Evolutionary conservation across 2,329 filamentous ascomycete genomes (phyloP).

Genomic region (Stylonectria norvegica): DNA sequence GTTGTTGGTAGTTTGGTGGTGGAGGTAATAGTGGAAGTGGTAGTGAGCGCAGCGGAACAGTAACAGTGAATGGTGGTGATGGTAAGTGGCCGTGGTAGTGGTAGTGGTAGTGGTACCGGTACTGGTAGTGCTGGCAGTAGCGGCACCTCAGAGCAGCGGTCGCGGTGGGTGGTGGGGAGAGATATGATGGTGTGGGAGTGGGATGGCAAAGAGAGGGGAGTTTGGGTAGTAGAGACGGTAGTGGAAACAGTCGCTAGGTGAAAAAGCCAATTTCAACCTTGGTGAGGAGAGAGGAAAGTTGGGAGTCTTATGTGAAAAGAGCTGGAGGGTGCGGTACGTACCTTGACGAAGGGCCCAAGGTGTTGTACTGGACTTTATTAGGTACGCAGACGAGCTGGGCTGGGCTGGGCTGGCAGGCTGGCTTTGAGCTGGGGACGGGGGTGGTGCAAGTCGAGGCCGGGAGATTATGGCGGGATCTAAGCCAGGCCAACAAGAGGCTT

Average conservation of each 20-base stretch:
- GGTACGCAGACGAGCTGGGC: too few relatives aligned
- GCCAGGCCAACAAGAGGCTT: constrained; percentile 21
- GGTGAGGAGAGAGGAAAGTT: not conserved
- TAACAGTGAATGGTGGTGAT: too few relatives aligned
- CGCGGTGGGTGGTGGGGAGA: constrained; percentile 21
- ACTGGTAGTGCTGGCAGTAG: too few relatives aligned
- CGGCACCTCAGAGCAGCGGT: too few relatives aligned
- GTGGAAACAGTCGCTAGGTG: constrained; percentile 26
- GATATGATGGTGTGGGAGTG: constrained; percentile 26
- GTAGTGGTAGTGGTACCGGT: too few relatives aligned
- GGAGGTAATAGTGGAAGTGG: not conserved
- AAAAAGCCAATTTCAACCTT: constrained; percentile 1
- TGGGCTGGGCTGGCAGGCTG: not conserved
- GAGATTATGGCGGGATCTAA: constrained; percentile 27
- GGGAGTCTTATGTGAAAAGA: constrained; percentile 12
- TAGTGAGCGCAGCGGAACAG: not conserved
- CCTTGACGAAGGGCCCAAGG: not conserved
- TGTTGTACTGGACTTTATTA: not conserved
- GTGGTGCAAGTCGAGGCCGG: constrained; percentile 10
- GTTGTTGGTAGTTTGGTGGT: constrained; percentile 20
- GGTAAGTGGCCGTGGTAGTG: too few relatives aligned
- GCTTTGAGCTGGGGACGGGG: constrained; percentile 22
- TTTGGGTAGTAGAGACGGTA: constrained; percentile 22
- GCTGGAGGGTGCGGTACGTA: constrained; percentile 1
- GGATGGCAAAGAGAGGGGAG: constrained; percentile 19